Percentiles rank a stretch among this genome's conserved stretches.
Evolutionary conservation across 805 yeast species (phyloP).

Genomic region (Candida stauntonica): DNA sequence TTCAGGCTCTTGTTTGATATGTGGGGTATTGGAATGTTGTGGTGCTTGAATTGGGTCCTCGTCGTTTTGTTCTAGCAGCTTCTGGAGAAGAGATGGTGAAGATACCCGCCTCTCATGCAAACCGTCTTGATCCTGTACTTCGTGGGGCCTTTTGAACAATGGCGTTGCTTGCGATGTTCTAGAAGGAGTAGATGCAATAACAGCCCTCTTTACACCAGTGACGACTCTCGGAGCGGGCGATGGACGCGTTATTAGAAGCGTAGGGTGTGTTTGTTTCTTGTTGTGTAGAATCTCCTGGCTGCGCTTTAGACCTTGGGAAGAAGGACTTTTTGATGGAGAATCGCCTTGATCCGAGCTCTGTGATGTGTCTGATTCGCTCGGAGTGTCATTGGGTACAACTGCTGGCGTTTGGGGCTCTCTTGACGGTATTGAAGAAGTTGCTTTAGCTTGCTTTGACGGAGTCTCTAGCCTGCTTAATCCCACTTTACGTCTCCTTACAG

Average conservation of each 20-base stretch:
- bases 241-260: not conserved
- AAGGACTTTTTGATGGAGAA: conserved; percentile 4
- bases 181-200: not conserved
- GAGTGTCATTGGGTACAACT: too few species aligned
- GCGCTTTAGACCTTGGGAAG: conserved; percentile 2
- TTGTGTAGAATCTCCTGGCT: too few species aligned
- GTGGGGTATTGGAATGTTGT: not conserved
- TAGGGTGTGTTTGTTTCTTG: too few species aligned
- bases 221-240: not conserved
- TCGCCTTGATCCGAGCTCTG: not conserved
- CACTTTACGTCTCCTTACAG: conserved; percentile 11
- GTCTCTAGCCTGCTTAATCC: conserved; percentile 19
- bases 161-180: not conserved
- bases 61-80: conserved; percentile 6
- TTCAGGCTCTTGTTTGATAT: not conserved
- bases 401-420: too few species aligned
- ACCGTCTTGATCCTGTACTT: too few species aligned
- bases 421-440: too few species aligned
- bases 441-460: conserved; percentile 12
- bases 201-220: not conserved
- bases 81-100: conserved; percentile 1
- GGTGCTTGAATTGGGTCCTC: not conserved
- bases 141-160: not conserved
- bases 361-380: too few species aligned
- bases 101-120: not conserved